These are phyloP conservation scores for Pseudozyma tsukubaensis DNA, from an alignment of 1,284 basidiomycete genomes.

Conservation along the genomic window DNA sequence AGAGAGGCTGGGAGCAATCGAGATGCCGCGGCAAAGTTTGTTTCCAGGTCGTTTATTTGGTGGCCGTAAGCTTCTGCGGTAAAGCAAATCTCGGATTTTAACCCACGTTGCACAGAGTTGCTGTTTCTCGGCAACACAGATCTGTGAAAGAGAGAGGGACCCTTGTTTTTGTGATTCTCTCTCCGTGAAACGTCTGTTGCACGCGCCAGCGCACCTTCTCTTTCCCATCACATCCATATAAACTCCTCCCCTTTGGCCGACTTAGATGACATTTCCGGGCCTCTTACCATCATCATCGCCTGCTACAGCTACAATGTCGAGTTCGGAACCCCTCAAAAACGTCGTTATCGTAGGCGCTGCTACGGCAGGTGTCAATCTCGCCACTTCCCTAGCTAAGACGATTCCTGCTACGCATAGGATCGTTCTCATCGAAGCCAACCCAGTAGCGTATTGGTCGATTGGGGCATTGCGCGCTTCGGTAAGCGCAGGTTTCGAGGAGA, in stretches of 20 bases:
- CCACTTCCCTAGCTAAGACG: slow-evolving; percentile 62
- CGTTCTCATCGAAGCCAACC: slow-evolving; percentile 70
- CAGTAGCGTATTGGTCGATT: slow-evolving; percentile 68
- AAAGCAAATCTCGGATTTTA: background rate
- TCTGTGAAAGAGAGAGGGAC: background rate
- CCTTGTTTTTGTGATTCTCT: background rate
- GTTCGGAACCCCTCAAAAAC: slow-evolving; percentile 24
- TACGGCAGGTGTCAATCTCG: slow-evolving; percentile 41
- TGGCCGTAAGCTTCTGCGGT: background rate
- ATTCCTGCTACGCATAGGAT: slow-evolving; percentile 69
- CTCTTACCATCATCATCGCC: background rate
- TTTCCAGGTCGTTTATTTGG: too few relatives aligned
- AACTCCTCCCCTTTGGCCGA: too few relatives aligned
- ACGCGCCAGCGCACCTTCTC: too few relatives aligned
- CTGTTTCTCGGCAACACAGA: background rate
- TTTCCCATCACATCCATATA: too few relatives aligned
- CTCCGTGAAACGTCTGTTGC: too few relatives aligned
- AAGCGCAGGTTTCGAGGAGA: slow-evolving; percentile 65
- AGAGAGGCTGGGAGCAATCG: too few relatives aligned
- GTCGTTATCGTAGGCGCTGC: slow-evolving; percentile 55
- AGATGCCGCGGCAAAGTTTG: too few relatives aligned
- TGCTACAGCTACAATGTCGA: background rate
- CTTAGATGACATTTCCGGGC: background rate
- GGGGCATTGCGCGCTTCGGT: slow-evolving; percentile 69
- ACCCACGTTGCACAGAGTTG: background rate